Evolutionary conservation across 148 eudicot genomes (phyloP), one percentile per base, ranked within the genome.

Genomic region (Pouteria glomerata): DNA sequence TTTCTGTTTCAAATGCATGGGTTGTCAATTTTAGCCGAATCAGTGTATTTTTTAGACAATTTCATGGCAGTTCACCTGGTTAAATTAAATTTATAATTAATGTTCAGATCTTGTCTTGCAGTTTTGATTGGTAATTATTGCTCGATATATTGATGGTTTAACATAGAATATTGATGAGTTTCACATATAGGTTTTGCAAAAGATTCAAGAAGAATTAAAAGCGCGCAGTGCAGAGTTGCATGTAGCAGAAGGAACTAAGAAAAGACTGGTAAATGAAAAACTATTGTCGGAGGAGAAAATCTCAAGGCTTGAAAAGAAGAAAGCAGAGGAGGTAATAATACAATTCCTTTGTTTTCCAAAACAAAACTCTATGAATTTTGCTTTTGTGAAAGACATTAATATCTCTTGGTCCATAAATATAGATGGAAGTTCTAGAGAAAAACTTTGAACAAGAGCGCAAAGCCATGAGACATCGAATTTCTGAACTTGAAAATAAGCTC

Each of bases 401-500:
- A 52, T 66, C 42, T 56, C 77, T 42, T 59, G 74, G 48, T 69
- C 77, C n/a, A 42, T 57, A 61, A 74, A 26, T 79, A 72, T 77
- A 96, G 97, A 73, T 82, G 52, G 87, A 77, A 64, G 52, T 50
- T 45, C 79, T 75, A 39, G 87, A 82, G 39, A 86, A 78, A 69
- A 84, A 62, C 52, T 83, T 82, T 68, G 91, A 81, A 72, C 87
- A 85, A 76, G 96, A 87, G 74, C 78, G 85, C 30, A 86, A 80
- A 76, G 70, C 81, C 47, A 71, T 86, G 47, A 82, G 76, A 71
- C 83, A 83, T 56, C 84, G 74, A 48, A 80, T 87, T 64, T 61
- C 78, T 30, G 92, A 92, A 68, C 92, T 92, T 76, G 94, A 96
- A 78, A 96, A 80, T 80, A 84, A 83, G 72, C 41, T 92, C 76